A percentile compares a stretch with the other conserved stretches of the same genome.
These are phyloP conservation scores for Rhodosporidiobolus sp. DNA, from an alignment of 768 basidiomycete species.

Conservation along the genomic window DNA sequence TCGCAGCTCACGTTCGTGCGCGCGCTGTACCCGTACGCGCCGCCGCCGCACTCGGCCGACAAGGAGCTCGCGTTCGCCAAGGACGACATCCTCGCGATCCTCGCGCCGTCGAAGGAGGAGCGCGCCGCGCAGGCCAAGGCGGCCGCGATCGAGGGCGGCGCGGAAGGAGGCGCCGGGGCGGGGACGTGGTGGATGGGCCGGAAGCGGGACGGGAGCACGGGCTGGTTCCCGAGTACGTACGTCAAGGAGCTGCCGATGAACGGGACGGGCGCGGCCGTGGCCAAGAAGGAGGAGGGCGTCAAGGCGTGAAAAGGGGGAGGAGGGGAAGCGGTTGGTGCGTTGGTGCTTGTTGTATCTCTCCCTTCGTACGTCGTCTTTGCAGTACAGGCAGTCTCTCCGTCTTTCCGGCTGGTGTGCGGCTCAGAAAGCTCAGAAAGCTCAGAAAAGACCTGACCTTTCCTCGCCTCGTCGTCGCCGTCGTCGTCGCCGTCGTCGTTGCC, in stretches of 20 bases:
- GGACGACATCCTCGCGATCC: constrained; percentile 90
- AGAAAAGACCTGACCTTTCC: neutral
- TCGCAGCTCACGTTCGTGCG: constrained; percentile 77
- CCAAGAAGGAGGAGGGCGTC: neutral
- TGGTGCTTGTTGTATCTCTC: too few relatives aligned
- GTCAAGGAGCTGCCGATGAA: constrained; percentile 53
- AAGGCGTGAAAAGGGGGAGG: constrained; percentile 1
- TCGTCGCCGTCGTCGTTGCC: too few relatives aligned
- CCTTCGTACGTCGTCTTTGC: too few relatives aligned
- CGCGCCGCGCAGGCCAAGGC: constrained; percentile 7
- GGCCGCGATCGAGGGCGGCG: constrained; percentile 48
- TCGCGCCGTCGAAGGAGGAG: constrained; percentile 56
- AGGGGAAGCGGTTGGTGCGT: neutral
- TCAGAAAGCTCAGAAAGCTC: too few relatives aligned
- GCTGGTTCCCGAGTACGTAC: constrained; percentile 92
- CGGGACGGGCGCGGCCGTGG: neutral
- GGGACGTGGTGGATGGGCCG: constrained; percentile 94
- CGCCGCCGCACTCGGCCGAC: constrained; percentile 56
- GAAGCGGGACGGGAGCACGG: constrained; percentile 82
- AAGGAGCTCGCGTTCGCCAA: constrained; percentile 76
- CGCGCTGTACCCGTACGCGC: constrained; percentile 71
- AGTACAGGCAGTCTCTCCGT: neutral
- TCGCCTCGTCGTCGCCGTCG: too few relatives aligned
- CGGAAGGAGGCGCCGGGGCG: constrained; percentile 51
- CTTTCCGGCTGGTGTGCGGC: neutral